A percentile compares a stretch with the other conserved stretches of the same genome.
phyloP scores from a whole-genome alignment of 2,329 filamentous ascomycete species.

The Arthrobotrys entomopaga region DNA sequence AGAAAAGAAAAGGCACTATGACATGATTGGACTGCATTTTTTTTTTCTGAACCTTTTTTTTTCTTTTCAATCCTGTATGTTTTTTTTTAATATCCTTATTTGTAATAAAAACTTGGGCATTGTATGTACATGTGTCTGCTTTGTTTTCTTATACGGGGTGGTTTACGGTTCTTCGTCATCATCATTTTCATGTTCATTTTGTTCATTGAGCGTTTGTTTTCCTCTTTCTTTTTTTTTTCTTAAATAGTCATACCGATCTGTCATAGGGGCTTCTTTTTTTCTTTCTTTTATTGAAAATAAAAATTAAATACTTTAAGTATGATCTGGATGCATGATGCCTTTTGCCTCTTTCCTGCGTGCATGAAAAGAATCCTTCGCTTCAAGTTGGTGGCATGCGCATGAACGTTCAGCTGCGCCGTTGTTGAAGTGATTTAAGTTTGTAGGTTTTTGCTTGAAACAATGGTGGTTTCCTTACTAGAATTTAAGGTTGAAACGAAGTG shows the following conservation, averaged over 20 bases:
- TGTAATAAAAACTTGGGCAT: slow-evolving; percentile 59
- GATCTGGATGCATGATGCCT: too few species aligned
- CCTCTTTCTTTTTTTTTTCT: slow-evolving; percentile 16
- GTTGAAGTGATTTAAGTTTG: too few species aligned
- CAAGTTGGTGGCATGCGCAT: too few species aligned
- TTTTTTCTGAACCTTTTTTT: neutral
- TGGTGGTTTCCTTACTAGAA: too few species aligned
- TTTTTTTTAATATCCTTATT: slow-evolving; percentile 20
- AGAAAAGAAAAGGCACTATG: slow-evolving; percentile 22
- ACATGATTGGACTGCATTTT: slow-evolving; percentile 4
- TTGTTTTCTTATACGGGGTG: slow-evolving; percentile 28
- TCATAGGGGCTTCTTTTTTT: slow-evolving; percentile 24
- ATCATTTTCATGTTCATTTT: slow-evolving; percentile 29
- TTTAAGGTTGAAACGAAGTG: too few species aligned
- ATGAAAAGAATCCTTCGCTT: too few species aligned
- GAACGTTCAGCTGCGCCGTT: too few species aligned
- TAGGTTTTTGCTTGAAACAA: too few species aligned
- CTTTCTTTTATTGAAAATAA: slow-evolving; percentile 27
- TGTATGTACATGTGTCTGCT: slow-evolving; percentile 35
- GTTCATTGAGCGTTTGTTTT: slow-evolving; percentile 51
- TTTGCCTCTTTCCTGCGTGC: too few species aligned
- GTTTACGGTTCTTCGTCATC: slow-evolving; percentile 13
- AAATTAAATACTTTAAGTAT: slow-evolving; percentile 19
- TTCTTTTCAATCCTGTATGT: slow-evolving; percentile 6
- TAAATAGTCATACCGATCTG: slow-evolving; percentile 33